Conservation (phyloP, 2,329 filamentous ascomycete genomes). For the Helotiales sp. region DNA sequence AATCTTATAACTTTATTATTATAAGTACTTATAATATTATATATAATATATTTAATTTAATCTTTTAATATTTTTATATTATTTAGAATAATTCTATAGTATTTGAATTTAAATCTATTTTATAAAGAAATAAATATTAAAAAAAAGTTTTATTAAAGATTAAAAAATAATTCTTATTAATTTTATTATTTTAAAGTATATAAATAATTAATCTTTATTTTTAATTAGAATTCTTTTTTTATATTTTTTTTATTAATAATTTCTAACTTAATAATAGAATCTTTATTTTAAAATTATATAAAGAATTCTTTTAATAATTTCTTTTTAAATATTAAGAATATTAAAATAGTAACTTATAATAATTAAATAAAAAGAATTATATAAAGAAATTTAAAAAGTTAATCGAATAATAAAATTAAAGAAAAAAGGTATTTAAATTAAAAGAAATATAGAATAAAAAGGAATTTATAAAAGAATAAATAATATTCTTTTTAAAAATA, state of each 20-base stretch:
- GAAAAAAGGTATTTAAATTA: constrained; percentile 4
- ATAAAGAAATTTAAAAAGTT: constrained; percentile 6
- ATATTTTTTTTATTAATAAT: constrained; percentile 15
- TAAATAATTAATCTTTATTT: constrained; percentile 18
- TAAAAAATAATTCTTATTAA: constrained; percentile 11
- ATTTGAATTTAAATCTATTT: constrained; percentile 9
- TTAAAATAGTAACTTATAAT: constrained; percentile 10
- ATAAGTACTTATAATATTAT: too few relatives aligned
- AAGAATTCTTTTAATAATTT: constrained; percentile 14
- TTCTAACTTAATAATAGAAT: constrained; percentile 16
- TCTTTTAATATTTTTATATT: too few relatives aligned
- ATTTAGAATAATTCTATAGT: too few relatives aligned
- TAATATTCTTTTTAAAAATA: constrained; percentile 4
- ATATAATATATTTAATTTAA: too few relatives aligned
- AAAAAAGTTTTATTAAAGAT: constrained; percentile 41
- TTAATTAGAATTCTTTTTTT: constrained; percentile 13
- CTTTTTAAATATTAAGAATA: constrained; percentile 15
- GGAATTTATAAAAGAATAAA: constrained; percentile 10
- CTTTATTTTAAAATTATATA: constrained; percentile 13
- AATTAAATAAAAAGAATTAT: constrained; percentile 14
- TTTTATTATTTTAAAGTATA: constrained; percentile 4
- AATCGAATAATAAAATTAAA: constrained; percentile 6
- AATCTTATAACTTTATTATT: too few relatives aligned
- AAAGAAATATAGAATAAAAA: constrained; percentile 7
- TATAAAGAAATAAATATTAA: constrained; percentile 2